Percentiles rank a stretch among this genome's conserved stretches.
These are phyloP conservation scores for Excoecaria agallocha DNA, from an alignment of 345 rosid genomes.

Conservation along the genomic window DNA sequence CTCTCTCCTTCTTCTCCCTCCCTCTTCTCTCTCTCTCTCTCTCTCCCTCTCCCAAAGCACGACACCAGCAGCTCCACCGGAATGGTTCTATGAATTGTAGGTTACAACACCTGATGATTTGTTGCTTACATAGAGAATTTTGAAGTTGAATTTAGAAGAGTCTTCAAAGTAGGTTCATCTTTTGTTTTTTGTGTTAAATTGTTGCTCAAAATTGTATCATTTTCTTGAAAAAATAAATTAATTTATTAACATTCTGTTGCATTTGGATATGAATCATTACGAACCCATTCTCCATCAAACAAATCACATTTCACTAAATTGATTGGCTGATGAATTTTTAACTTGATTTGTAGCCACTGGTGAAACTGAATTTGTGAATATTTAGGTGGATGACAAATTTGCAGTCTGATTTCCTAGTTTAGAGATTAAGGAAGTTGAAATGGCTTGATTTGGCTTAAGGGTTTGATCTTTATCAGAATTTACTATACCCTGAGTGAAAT, in stretches of 20 bases:
- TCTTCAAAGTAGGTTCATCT: constrained; percentile 4
- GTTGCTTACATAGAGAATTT: constrained; percentile 78
- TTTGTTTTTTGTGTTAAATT: background rate
- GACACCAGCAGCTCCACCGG: too few species aligned
- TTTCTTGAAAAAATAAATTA: background rate
- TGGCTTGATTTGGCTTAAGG: constrained; percentile 30
- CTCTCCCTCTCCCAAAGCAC: too few species aligned
- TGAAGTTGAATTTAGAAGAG: constrained; percentile 34
- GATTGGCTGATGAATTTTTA: constrained; percentile 16
- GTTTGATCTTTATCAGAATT: constrained; percentile 23
- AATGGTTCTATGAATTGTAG: constrained; percentile 35
- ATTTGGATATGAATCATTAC: constrained; percentile 75
- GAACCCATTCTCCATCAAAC: constrained; percentile 84
- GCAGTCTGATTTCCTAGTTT: too few species aligned
- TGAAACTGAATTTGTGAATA: background rate
- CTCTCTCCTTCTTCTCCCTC: too few species aligned
- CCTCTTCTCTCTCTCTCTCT: too few species aligned
- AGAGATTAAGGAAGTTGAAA: too few species aligned
- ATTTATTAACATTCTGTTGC: too few species aligned
- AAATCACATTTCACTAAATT: constrained; percentile 63
- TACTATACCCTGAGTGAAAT: constrained; percentile 9
- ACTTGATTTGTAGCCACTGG: constrained; percentile 12
- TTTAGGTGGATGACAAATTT: background rate
- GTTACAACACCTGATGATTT: constrained; percentile 95
- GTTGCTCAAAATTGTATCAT: background rate